Percentiles rank a stretch among this genome's conserved stretches.
Evolutionary conservation across 208 protist genomes (phyloP).

Genomic region (Leptomonas pyrrhocoris): DNA sequence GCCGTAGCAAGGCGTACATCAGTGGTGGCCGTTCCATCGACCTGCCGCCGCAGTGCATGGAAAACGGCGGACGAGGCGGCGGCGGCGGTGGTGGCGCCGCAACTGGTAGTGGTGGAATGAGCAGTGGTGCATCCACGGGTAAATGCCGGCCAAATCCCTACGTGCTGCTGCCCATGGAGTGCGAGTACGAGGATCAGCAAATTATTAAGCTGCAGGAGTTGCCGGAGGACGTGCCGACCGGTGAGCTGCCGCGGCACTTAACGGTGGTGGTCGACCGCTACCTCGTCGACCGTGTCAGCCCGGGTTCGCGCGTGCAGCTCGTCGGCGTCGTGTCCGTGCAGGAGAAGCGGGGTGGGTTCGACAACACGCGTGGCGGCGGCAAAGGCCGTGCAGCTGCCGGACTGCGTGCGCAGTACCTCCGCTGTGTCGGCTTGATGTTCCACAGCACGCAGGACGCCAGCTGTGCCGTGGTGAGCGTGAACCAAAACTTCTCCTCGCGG

Average conservation of each 20-base stretch:
- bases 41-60: conserved; percentile 87
- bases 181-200: conserved; percentile 93
- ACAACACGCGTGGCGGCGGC: conserved; percentile 39
- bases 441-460: conserved; percentile 37
- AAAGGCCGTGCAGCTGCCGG: conserved; percentile 62
- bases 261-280: conserved; percentile 91
- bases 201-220: conserved; percentile 95
- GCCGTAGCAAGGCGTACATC: conserved; percentile 86
- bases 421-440: conserved; percentile 89
- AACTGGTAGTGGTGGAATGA: conserved; percentile 20
- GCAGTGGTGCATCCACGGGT: conserved; percentile 17
- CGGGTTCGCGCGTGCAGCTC: conserved; percentile 97
- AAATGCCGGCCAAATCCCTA: conserved; percentile 94
- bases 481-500: conserved; percentile 89
- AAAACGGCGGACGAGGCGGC: conserved; percentile 62
- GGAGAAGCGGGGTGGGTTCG: conserved; percentile 69
- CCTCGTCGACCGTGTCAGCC: conserved; percentile 93
- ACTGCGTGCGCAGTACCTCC: conserved; percentile 90
- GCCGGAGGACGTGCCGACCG: conserved; percentile 94
- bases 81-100: conserved; percentile 26
- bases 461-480: conserved; percentile 73
- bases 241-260: conserved; percentile 91
- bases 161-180: conserved; percentile 92
- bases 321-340: conserved; percentile 86
- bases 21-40: conserved; percentile 74